These are phyloP conservation scores for Physcomitrium patens DNA, from an alignment of 225 moss, liverwort and hornwort genomes.

Conservation along the genomic window DNA sequence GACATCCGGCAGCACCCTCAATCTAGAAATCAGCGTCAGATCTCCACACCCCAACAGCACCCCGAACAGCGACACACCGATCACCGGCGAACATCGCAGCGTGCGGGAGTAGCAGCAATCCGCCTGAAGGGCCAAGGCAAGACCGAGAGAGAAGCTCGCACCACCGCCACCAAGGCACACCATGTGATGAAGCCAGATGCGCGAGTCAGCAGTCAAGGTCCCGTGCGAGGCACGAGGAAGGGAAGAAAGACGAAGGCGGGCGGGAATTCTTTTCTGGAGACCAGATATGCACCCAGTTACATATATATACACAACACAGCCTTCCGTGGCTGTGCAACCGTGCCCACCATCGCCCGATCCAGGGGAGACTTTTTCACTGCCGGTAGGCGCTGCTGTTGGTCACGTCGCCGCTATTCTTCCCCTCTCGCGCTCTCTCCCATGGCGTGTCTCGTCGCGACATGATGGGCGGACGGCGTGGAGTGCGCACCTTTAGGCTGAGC, in stretches of 20 bases:
- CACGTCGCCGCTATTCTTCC: neutral
- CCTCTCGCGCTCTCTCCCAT: too few species aligned
- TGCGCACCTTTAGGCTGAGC: too few species aligned
- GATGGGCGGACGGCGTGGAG: neutral
- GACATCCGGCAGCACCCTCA: neutral
- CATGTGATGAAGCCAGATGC: neutral
- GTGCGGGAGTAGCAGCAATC: neutral
- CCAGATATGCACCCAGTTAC: too few species aligned
- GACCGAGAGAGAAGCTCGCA: slow-evolving; percentile 4
- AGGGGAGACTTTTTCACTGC: slow-evolving; percentile 16
- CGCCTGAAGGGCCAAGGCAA: too few species aligned
- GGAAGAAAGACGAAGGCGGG: neutral
- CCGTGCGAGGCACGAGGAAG: neutral
- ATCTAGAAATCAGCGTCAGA: slow-evolving; percentile 27
- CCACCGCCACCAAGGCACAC: neutral
- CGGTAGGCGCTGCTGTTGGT: slow-evolving; percentile 32
- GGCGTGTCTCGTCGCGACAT: neutral
- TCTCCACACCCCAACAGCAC: slow-evolving; percentile 20
- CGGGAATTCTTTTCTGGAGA: slow-evolving; percentile 6
- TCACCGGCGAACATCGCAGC: slow-evolving; percentile 15
- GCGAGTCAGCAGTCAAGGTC: slow-evolving; percentile 5
- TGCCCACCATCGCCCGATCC: neutral
- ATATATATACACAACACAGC: neutral
- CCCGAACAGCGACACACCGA: slow-evolving; percentile 22
- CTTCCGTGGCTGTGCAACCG: neutral